Conservation (phyloP, 1,284 basidiomycete genomes). For the Rhodotorula sp. region DNA sequence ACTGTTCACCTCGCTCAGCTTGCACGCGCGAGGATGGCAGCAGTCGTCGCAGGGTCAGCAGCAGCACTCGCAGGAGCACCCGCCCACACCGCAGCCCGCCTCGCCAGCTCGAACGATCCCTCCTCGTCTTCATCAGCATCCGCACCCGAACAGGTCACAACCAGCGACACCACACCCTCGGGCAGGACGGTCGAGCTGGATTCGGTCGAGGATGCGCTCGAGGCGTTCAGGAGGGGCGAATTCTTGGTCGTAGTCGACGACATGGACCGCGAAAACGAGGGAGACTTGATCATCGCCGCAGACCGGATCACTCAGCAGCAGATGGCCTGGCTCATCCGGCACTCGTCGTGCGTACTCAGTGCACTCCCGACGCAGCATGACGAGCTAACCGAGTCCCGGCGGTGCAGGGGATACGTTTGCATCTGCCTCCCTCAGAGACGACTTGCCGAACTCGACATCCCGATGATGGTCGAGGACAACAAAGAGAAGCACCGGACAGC, state of each 20-base stretch:
- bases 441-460: conserved; percentile 76
- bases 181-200: conserved; percentile 56
- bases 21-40: not conserved
- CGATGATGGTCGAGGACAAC: conserved; percentile 90
- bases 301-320: conserved; percentile 60
- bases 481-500: conserved; percentile 90
- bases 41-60: not conserved
- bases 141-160: not conserved
- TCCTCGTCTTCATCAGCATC: not conserved
- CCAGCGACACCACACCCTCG: not conserved
- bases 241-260: conserved; percentile 96
- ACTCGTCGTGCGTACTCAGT: conserved; percentile 69
- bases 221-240: conserved; percentile 74
- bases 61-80: not conserved
- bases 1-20: not conserved
- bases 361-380: not conserved
- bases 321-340: conserved; percentile 99
- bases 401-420: conserved; percentile 85
- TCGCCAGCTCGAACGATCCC: not conserved
- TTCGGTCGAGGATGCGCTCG: conserved; percentile 72
- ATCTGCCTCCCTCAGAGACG: conserved; percentile 74
- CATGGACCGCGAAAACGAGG: conserved; percentile 88
- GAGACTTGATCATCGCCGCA: conserved; percentile 84
- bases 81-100: not conserved
- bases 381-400: not conserved